Conservation (phyloP, 2,329 filamentous ascomycete genomes). For the Emmonsiellopsis sp. region DNA sequence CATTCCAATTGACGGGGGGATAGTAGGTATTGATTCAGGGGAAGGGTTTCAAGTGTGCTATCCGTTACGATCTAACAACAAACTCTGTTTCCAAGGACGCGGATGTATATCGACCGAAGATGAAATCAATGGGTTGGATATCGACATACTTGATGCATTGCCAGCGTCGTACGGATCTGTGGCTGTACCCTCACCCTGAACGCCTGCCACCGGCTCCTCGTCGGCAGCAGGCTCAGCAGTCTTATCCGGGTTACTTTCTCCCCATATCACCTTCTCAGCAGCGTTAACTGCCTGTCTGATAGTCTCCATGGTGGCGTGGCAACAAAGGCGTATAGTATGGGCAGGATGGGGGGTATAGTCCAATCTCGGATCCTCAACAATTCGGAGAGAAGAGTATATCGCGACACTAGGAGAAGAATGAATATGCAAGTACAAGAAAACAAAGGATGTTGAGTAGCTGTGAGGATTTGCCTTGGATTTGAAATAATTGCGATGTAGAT, state of each 20-base stretch:
- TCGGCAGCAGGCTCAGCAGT: slow-evolving; percentile 16
- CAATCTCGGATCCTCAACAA: too few relatives aligned
- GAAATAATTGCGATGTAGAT: too few relatives aligned
- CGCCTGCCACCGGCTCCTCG: slow-evolving; percentile 63
- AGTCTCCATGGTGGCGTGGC: neutral
- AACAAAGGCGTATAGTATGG: neutral
- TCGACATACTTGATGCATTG: slow-evolving; percentile 52
- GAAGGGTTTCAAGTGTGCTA: too few relatives aligned
- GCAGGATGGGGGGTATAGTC: too few relatives aligned
- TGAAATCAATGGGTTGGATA: neutral
- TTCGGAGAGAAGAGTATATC: too few relatives aligned
- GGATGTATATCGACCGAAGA: neutral
- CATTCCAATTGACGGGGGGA: too few relatives aligned
- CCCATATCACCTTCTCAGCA: slow-evolving; percentile 43
- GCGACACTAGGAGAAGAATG: too few relatives aligned
- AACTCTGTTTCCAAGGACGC: neutral
- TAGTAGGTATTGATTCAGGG: too few relatives aligned
- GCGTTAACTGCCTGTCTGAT: slow-evolving; percentile 12
- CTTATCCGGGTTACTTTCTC: slow-evolving; percentile 22
- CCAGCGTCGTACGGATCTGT: slow-evolving; percentile 72
- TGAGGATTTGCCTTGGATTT: too few relatives aligned
- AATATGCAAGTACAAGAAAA: too few relatives aligned
- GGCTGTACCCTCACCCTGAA: slow-evolving; percentile 54
- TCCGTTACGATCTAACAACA: slow-evolving; percentile 2
- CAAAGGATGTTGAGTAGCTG: too few relatives aligned